Base-by-base conservation (phyloP, 2,329 filamentous ascomycete species). In the Arthrobotrys pseudoclavata region DNA sequence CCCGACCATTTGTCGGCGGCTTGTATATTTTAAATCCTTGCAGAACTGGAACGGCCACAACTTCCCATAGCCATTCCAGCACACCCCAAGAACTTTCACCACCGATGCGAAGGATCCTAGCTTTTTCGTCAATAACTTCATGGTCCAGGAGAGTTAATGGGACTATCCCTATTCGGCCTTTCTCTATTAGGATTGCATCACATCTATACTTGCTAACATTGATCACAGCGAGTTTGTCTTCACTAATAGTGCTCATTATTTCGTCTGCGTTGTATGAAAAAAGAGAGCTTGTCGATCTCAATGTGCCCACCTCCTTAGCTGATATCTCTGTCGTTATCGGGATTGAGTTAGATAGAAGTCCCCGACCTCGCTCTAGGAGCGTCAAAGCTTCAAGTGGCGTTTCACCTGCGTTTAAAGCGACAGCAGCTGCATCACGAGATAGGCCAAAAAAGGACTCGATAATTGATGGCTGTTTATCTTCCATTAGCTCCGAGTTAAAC, bases 51-150 rank as follows among this genome's bases (percentile, higher is more conserved):
- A 55, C n/a, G 0, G 72, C 79, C 24, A 81, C 67, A 3, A 24
- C 57, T 40, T 83, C 80, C 83, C 83, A 84, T 0, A 84, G 80
- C 82, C 83, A 84, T 20, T 82, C 80, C 0, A 84, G 77, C 1
- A 78, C 64, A 29, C 71, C 26, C 69, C 61, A 74, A 37, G 10
- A 48, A 50, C n/a, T n/a, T 64, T 12, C 52, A 37, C 45, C 70
- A 45, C 50, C 20, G 29, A 9, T 45, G 6, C 26, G 47, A 15
- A 69, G 24, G 18, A 9, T 40, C 15, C 26, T 42, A 20, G 31
- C 10, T 7, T 74, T 67, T 13, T 12, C 42, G 13, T 55, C 6
- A 42, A 74, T 48, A 13, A 60, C 50, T 15, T 76, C 42, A 1
- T n/a, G n/a, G 15, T 24, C 69, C 5, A 83, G 18, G 1, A 34